Conservation (phyloP, 192 early-diverging fungal genomes). For the Phlyctochytrium arcticum region DNA sequence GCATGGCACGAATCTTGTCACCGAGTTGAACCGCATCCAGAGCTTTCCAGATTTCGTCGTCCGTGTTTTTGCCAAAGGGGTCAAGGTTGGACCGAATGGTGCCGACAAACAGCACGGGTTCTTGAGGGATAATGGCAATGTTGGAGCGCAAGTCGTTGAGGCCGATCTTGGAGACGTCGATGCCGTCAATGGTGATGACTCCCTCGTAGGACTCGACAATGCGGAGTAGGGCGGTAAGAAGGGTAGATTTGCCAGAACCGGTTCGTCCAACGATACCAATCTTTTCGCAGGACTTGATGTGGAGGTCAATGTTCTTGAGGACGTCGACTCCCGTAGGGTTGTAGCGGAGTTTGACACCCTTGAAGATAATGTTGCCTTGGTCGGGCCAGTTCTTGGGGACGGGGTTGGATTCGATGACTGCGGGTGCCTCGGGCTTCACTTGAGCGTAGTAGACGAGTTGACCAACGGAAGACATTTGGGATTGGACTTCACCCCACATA, state of each 20-base stretch:
- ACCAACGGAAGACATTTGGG: slow-evolving; percentile 58
- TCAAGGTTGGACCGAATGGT: slow-evolving; percentile 85
- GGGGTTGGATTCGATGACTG: slow-evolving; percentile 25
- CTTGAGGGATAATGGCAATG: slow-evolving; percentile 88
- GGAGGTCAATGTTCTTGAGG: slow-evolving; percentile 71
- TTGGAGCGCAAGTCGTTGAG: slow-evolving; percentile 63
- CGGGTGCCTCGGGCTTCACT: slow-evolving; percentile 36
- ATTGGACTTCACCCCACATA: slow-evolving; percentile 52
- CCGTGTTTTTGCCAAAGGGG: slow-evolving; percentile 57
- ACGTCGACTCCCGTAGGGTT: slow-evolving; percentile 61
- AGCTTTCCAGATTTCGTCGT: slow-evolving; percentile 64
- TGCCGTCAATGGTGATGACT: slow-evolving; percentile 66
- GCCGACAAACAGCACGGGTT: slow-evolving; percentile 67
- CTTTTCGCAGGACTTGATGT: slow-evolving; percentile 66
- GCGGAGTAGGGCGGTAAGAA: slow-evolving; percentile 50
- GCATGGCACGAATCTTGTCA: slow-evolving; percentile 43
- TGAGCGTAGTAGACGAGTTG: slow-evolving; percentile 52
- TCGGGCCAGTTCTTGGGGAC: slow-evolving; percentile 24
- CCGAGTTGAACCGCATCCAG: slow-evolving; percentile 59
- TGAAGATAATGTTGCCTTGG: slow-evolving; percentile 57
- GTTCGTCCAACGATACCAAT: slow-evolving; percentile 87
- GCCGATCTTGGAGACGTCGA: slow-evolving; percentile 64
- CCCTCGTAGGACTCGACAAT: slow-evolving; percentile 48
- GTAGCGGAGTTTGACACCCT: slow-evolving; percentile 63
- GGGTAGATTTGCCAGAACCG: slow-evolving; percentile 71